Evolutionary conservation across 176 grass and related monocot genomes (phyloP).

Genomic region (Oryza meridionalis): DNA sequence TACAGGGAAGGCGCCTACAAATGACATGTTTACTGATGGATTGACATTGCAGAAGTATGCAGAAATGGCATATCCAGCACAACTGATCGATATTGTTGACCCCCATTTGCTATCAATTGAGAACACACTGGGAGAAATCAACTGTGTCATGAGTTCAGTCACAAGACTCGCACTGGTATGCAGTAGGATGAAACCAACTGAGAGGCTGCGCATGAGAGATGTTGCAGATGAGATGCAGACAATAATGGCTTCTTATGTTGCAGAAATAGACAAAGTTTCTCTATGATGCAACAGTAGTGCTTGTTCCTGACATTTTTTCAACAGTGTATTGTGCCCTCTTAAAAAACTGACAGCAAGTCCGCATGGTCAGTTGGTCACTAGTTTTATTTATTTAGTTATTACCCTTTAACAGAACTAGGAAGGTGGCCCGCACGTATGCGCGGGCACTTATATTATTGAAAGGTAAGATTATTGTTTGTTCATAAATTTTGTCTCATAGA

Average conservation of each 20-base stretch:
- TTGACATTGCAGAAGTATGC: constrained; percentile 38
- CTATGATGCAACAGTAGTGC: background rate
- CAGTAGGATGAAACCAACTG: constrained; percentile 22
- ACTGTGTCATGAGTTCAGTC: constrained; percentile 6
- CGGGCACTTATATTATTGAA: too few relatives aligned
- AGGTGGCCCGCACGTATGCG: too few relatives aligned
- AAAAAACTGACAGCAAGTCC: too few relatives aligned
- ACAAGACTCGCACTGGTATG: constrained; percentile 38
- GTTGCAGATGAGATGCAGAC: constrained; percentile 5
- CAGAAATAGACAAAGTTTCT: background rate
- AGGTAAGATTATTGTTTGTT: too few relatives aligned
- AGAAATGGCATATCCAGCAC: constrained; percentile 19
- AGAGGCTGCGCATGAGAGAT: constrained; percentile 32
- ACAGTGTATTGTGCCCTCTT: too few relatives aligned
- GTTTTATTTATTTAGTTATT: too few relatives aligned
- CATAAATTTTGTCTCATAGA: too few relatives aligned
- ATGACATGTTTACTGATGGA: constrained; percentile 40
- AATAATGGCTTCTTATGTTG: constrained; percentile 8
- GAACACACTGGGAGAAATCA: background rate
- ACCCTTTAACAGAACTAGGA: too few relatives aligned
- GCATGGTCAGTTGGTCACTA: too few relatives aligned
- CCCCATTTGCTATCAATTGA: constrained; percentile 29
- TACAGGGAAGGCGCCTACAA: constrained; percentile 48
- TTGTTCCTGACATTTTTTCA: too few relatives aligned
- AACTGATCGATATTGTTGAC: constrained; percentile 33